phyloP scores from a whole-genome alignment of 2,329 filamentous ascomycete genomes.

The Aspergillus ruber region DNA sequence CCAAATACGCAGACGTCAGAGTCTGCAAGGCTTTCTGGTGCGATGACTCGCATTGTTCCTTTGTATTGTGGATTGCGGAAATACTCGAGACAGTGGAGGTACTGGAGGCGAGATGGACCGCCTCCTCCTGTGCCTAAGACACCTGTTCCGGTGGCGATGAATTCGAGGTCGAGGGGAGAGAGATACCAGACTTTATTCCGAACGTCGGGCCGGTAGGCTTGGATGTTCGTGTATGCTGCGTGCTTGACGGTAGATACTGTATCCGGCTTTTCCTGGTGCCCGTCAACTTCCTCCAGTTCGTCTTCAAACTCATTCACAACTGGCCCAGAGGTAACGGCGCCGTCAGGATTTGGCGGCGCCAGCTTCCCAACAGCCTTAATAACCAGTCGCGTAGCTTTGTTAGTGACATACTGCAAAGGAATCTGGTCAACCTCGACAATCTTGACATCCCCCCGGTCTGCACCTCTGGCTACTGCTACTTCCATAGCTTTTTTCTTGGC shows the following conservation, averaged over 20 bases:
- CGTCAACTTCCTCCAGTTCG: background rate
- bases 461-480: constrained; percentile 15
- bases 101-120: constrained; percentile 41
- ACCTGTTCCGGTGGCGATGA: constrained; percentile 32
- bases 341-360: constrained; percentile 40
- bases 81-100: constrained; percentile 38
- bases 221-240: constrained; percentile 19
- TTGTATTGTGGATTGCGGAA: constrained; percentile 22
- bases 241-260: constrained; percentile 13
- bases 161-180: constrained; percentile 30
- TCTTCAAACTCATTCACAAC: background rate
- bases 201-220: constrained; percentile 27
- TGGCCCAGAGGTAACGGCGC: constrained; percentile 22
- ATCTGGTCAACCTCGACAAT: constrained; percentile 40
- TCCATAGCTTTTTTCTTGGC: constrained; percentile 16
- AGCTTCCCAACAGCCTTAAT: constrained; percentile 39
- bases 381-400: constrained; percentile 36
- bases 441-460: constrained; percentile 31
- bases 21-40: constrained; percentile 32
- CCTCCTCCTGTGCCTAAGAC: constrained; percentile 36
- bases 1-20: constrained; percentile 38
- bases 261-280: background rate
- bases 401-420: constrained; percentile 30
- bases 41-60: constrained; percentile 38
- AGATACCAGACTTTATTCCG: constrained; percentile 29